phyloP scores from a whole-genome alignment of 1,139 yeast genomes.

The Diutina neorugosa region DNA sequence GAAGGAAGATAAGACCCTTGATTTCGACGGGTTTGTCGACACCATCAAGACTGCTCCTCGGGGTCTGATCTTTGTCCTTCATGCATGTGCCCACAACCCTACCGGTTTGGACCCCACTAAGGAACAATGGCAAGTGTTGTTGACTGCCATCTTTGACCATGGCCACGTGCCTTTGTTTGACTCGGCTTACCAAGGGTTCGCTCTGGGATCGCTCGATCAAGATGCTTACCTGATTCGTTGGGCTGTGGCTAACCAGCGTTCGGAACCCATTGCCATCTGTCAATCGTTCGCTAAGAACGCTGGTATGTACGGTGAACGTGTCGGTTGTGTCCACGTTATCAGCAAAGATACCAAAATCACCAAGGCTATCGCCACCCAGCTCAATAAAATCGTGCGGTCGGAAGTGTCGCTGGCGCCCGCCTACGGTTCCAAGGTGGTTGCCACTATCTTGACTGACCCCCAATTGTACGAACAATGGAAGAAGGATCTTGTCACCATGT shows the following conservation, averaged over 20 bases:
- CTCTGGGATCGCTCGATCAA: constrained; percentile 71
- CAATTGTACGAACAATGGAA: constrained; percentile 72
- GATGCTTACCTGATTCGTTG: constrained; percentile 84
- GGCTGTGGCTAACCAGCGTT: constrained; percentile 43
- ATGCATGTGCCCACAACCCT: constrained; percentile 41
- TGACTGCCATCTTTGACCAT: constrained; percentile 27
- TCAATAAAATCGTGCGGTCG: constrained; percentile 67
- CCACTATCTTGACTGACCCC: constrained; percentile 57
- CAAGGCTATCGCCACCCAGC: constrained; percentile 57
- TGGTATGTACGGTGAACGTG: constrained; percentile 97
- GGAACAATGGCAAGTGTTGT: constrained; percentile 28
- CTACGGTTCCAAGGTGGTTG: constrained; percentile 88
- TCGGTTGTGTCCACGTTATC: constrained; percentile 79
- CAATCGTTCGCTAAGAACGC: constrained; percentile 97
- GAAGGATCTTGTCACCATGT: constrained; percentile 77
- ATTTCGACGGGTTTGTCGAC: constrained; percentile 53
- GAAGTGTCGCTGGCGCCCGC: constrained; percentile 93
- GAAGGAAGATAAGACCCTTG: constrained; percentile 53
- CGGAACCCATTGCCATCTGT: constrained; percentile 54
- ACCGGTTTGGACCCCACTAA: constrained; percentile 38
- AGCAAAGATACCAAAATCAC: constrained; percentile 16
- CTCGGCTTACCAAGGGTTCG: constrained; percentile 56
- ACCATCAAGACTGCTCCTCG: constrained; percentile 61
- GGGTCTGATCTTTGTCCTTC: constrained; percentile 58
- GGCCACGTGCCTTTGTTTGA: constrained; percentile 33